Evolutionary conservation across 306 rosid species (phyloP).

Genomic region (Purshia tridentata): DNA sequence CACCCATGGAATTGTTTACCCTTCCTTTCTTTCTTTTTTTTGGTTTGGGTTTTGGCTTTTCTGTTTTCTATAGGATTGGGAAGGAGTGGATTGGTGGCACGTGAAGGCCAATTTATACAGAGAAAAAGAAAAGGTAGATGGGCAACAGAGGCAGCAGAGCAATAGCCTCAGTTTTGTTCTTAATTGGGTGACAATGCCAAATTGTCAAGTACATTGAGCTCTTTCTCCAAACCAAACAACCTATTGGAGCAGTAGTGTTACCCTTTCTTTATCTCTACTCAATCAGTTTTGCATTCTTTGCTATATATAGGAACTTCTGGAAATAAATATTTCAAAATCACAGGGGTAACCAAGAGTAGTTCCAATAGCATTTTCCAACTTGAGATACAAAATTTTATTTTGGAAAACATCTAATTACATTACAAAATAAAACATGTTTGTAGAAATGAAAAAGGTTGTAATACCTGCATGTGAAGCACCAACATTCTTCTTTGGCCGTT

Average conservation of each 20-base stretch:
- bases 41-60: no score
- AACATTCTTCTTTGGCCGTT: slow-evolving; percentile 55
- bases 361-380: not conserved
- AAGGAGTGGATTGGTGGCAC: no score
- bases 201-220: no score
- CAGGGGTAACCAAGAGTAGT: not conserved
- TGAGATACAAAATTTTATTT: not conserved
- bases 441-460: not conserved
- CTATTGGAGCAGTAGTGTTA: no score
- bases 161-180: no score
- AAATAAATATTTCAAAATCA: not conserved
- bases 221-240: no score
- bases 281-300: not conserved
- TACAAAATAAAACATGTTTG: not conserved
- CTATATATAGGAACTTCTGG: not conserved
- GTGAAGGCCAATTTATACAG: no score
- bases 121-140: no score
- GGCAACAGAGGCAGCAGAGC: no score
- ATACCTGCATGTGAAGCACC: slow-evolving; percentile 69
- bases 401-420: not conserved
- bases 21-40: no score
- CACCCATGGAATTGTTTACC: not conserved
- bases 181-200: no score
- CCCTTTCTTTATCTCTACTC: not conserved
- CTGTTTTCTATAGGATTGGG: no score